Evolutionary conservation across 495 filamentous ascomycete species (phyloP), one percentile per base, ranked within the genome.

Genomic region (Aspergillus heteromorphus): DNA sequence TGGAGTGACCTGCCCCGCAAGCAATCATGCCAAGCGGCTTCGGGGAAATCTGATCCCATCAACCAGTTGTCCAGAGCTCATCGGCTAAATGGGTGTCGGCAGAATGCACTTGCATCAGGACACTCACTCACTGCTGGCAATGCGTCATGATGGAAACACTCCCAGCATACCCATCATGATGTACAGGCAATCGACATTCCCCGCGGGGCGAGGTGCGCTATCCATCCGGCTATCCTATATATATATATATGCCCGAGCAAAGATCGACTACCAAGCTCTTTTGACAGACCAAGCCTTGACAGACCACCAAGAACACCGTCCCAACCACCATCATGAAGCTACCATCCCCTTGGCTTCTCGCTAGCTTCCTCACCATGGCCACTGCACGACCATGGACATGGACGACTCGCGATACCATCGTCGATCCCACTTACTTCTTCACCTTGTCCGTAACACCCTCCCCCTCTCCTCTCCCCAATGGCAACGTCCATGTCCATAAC

Each of bases 401-500:
- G n/a, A n/a, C n/a, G n/a, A n/a, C n/a, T 25, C 56, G 4, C 52
- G 53, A 42, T n/a, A 20, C 56, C 19, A 16, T n/a, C 10, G 42
- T 52, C 14, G 36, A 51, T 9, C 41, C 61, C 2, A 71, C 58
- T 0, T 69, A 67, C 45, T 68, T 72, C 50, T 73, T 73, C 27
- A 72, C 67, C 7, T 72, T 73, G 71, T 72, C 57, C 40, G 64
- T 10, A 18, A 6, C 13, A n/a, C 20, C 40, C 8, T 11, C 7
- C 50, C 38, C n/a, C 14, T 17, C 18, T 21, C 34, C 17, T 25
- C 29, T 31, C n/a, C n/a, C n/a, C n/a, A n/a, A n/a, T n/a, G n/a
- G n/a, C n/a, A n/a, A n/a, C n/a, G n/a, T n/a, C 14, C 6, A 21
- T 40, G 36, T 19, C 34, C 34, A 38, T 4, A 4, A 38, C 13